phyloP scores from a whole-genome alignment of 441 rosid species.

The Breynia disticha region DNA sequence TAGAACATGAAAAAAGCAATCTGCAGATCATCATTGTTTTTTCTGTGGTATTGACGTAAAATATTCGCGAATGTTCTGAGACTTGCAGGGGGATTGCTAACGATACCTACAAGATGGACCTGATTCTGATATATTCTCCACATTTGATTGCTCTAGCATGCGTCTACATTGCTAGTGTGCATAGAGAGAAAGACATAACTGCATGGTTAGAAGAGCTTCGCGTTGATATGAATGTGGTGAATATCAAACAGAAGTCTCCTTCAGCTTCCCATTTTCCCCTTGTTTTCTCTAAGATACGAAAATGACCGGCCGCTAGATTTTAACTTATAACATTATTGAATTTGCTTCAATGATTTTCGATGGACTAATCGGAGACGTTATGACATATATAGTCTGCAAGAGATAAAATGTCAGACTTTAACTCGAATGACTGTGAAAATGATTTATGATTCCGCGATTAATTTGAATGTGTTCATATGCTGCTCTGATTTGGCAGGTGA shows the following conservation, averaged over 20 bases:
- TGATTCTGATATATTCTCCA: slow-evolving; percentile 80
- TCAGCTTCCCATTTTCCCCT: too few species aligned
- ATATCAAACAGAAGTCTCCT: slow-evolving; percentile 12
- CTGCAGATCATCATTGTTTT: not conserved
- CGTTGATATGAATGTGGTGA: slow-evolving; percentile 90
- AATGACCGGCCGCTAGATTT: too few species aligned
- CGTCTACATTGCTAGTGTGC: slow-evolving; percentile 69
- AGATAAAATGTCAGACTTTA: too few species aligned
- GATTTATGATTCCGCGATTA: too few species aligned
- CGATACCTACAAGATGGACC: slow-evolving; percentile 94
- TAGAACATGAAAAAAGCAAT: not conserved
- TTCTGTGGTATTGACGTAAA: not conserved
- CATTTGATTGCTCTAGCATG: slow-evolving; percentile 82
- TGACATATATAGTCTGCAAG: too few species aligned
- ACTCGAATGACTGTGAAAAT: too few species aligned
- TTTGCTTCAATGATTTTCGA: too few species aligned
- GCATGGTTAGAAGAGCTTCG: slow-evolving; percentile 97
- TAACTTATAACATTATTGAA: too few species aligned
- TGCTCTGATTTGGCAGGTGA: slow-evolving; percentile 45
- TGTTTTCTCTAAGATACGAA: too few species aligned
- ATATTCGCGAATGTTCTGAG: not conserved
- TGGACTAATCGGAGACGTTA: too few species aligned
- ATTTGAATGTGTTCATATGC: not conserved
- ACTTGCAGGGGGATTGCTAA: slow-evolving; percentile 79
- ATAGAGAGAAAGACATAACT: slow-evolving; percentile 63